Evolutionary conservation across 2,329 filamentous ascomycete genomes (phyloP).

Genomic region (Diaporthe ilicicola): DNA sequence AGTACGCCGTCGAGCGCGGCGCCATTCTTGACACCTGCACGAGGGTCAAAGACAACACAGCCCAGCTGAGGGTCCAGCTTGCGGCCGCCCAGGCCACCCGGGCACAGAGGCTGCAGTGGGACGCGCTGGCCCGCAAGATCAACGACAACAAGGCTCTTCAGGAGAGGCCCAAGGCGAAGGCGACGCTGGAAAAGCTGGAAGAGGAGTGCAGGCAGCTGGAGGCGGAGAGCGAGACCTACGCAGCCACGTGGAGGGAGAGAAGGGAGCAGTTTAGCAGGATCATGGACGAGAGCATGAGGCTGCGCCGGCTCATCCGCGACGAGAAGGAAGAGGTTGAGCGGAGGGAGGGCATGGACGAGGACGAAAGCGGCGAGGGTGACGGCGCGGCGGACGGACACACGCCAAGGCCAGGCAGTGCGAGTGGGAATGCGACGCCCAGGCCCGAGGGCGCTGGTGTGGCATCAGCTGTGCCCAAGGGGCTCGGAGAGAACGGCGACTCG

Average conservation of each 20-base stretch:
- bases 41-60: conserved; percentile 78
- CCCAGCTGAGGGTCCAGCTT: conserved; percentile 75
- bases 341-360: conserved; percentile 81
- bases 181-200: conserved; percentile 81
- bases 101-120: conserved; percentile 83
- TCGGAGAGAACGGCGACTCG: conserved; percentile 37
- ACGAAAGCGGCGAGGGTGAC: conserved; percentile 52
- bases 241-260: conserved; percentile 83
- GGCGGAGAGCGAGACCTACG: conserved; percentile 83
- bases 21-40: conserved; percentile 83
- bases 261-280: conserved; percentile 88
- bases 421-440: conserved; percentile 60
- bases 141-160: conserved; percentile 81
- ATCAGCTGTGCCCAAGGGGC: conserved; percentile 33
- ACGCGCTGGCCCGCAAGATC: conserved; percentile 88
- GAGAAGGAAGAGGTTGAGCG: conserved; percentile 95
- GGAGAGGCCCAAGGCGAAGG: conserved; percentile 83
- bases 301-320: conserved; percentile 86
- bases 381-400: conserved; percentile 60
- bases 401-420: conserved; percentile 58
- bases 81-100: conserved; percentile 80
- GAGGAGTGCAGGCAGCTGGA: conserved; percentile 89
- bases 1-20: conserved; percentile 82
- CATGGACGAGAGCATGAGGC: conserved; percentile 88
- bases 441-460: conserved; percentile 52